Conservation (phyloP, 192 early-diverging fungal species). For the Chytriomyces sp. region DNA sequence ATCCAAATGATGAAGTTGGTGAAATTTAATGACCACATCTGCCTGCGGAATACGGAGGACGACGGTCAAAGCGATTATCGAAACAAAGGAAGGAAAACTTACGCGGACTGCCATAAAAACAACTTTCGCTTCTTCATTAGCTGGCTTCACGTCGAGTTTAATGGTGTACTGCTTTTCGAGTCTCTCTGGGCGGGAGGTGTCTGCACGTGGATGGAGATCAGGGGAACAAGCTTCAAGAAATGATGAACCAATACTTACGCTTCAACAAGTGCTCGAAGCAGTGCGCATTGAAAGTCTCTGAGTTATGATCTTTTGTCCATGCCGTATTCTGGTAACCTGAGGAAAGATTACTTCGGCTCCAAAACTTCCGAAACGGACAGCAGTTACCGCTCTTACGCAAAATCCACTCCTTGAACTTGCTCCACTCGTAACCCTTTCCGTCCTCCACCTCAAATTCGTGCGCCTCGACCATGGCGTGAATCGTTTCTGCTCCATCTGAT, state of each 20-base stretch:
- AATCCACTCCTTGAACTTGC: slow-evolving; percentile 21
- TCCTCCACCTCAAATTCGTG: slow-evolving; percentile 6
- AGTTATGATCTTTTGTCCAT: slow-evolving; percentile 5
- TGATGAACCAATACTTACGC: background rate
- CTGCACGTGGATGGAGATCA: background rate
- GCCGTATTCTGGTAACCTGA: slow-evolving; percentile 4
- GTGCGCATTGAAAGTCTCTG: background rate
- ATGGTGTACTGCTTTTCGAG: background rate
- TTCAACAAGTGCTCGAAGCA: background rate
- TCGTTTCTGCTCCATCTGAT: slow-evolving; percentile 7
- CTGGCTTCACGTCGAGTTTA: background rate
- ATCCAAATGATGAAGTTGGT: slow-evolving; percentile 12
- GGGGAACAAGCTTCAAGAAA: background rate
- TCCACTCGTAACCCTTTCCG: slow-evolving; percentile 18
- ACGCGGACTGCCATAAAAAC: background rate
- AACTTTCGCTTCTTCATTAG: background rate
- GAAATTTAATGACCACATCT: slow-evolving; percentile 7
- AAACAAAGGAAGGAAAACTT: too few species aligned
- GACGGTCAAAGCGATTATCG: background rate
- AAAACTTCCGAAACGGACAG: background rate
- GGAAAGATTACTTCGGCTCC: background rate
- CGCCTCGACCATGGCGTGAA: slow-evolving; percentile 5
- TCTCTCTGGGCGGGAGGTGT: slow-evolving; percentile 1
- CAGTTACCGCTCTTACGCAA: slow-evolving; percentile 2
- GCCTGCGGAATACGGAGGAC: background rate